phyloP scores from a whole-genome alignment of 1,139 yeast species.

The Candida tropicalis region DNA sequence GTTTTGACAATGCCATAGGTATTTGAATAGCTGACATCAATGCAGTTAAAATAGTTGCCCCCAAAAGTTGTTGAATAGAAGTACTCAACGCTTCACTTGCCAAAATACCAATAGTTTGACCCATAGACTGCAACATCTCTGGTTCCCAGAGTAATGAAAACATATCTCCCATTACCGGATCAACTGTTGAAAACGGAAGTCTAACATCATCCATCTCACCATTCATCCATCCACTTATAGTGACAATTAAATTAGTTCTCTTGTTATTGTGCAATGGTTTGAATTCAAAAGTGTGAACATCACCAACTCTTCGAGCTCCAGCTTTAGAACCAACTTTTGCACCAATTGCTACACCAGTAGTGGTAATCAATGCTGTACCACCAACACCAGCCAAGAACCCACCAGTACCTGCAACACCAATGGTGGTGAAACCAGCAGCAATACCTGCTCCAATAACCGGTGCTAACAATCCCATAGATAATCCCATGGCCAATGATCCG shows the following conservation, averaged over 20 bases:
- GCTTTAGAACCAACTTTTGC: slow-evolving; percentile 87
- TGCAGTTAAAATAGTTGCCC: slow-evolving; percentile 89
- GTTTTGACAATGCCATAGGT: slow-evolving; percentile 88
- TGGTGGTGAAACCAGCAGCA: slow-evolving; percentile 95
- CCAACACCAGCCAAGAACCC: slow-evolving; percentile 96
- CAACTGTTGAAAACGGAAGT: slow-evolving; percentile 93
- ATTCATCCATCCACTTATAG: slow-evolving; percentile 98
- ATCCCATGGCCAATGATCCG: slow-evolving; percentile 90
- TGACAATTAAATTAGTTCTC: slow-evolving; percentile 83
- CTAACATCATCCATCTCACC: slow-evolving; percentile 95
- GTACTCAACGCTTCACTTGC: slow-evolving; percentile 94
- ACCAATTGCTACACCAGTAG: slow-evolving; percentile 90
- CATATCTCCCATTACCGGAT: slow-evolving; percentile 97
- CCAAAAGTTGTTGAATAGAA: slow-evolving; percentile 91
- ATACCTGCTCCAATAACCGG: slow-evolving; percentile 98
- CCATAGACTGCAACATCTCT: slow-evolving; percentile 93
- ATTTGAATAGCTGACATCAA: slow-evolving; percentile 94
- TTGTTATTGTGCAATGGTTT: slow-evolving; percentile 90
- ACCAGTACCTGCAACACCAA: slow-evolving; percentile 90
- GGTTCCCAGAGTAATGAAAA: slow-evolving; percentile 97
- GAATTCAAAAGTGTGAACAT: slow-evolving; percentile 91
- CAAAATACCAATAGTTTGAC: slow-evolving; percentile 89
- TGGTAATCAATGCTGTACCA: slow-evolving; percentile 91
- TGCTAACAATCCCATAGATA: slow-evolving; percentile 93
- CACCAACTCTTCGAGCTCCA: slow-evolving; percentile 85